Percentiles rank a stretch among this genome's conserved stretches.
These are phyloP conservation scores for Bothriochloa decipiens DNA, from an alignment of 176 grass and related monocot species.

Conservation along the genomic window DNA sequence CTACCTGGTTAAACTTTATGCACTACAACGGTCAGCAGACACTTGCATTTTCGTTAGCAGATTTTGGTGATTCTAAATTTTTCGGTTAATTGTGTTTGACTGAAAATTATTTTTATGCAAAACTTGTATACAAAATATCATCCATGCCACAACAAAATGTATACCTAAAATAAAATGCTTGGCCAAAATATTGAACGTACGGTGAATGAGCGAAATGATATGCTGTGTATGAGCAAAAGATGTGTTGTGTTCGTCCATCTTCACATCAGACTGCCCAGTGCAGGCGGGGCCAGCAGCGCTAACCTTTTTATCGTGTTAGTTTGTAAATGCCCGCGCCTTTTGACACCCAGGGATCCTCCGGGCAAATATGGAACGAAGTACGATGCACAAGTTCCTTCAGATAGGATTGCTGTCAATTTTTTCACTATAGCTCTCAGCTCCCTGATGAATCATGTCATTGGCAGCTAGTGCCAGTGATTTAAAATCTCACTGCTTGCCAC, in stretches of 20 bases:
- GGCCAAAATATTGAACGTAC: not conserved
- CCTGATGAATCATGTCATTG: constrained; percentile 45
- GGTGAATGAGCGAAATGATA: not conserved
- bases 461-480: constrained; percentile 4
- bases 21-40: not conserved
- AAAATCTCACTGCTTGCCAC: not conserved
- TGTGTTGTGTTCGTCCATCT: not conserved
- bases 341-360: too few relatives aligned
- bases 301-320: not conserved
- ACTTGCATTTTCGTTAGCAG: not conserved
- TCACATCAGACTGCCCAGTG: not conserved
- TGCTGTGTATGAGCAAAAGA: not conserved
- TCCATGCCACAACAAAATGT: not conserved
- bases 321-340: not conserved
- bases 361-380: not conserved
- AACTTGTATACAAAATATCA: not conserved
- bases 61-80: not conserved
- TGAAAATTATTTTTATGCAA: not conserved
- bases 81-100: not conserved
- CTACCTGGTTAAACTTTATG: not conserved
- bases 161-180: not conserved
- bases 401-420: constrained; percentile 22
- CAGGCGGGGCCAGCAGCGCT: not conserved
- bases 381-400: not conserved
- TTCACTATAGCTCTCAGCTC: not conserved